These are phyloP conservation scores for Phytophthora cryptogea DNA, from an alignment of 352 stramenopile genomes.

Conservation along the genomic window DNA sequence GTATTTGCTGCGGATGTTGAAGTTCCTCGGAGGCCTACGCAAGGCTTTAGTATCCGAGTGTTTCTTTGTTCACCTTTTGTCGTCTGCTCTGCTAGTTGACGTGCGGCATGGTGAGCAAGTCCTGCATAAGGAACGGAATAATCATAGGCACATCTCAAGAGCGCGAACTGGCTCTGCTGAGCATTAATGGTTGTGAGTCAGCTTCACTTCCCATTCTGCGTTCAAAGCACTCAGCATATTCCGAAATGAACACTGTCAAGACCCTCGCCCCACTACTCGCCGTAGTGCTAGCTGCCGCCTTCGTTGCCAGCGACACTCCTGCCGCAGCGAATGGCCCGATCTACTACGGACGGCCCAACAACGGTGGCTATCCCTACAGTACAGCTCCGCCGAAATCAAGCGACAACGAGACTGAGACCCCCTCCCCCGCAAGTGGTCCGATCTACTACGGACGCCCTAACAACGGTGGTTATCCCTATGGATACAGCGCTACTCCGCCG, in stretches of 20 bases:
- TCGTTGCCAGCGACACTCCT: conserved; percentile 1
- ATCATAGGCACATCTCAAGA: conserved; percentile 9
- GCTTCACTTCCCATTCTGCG: background rate
- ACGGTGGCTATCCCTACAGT: conserved; percentile 20
- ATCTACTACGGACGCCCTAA: conserved; percentile 22
- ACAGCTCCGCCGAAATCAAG: background rate
- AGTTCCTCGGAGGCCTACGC: too few relatives aligned
- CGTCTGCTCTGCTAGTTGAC: too few relatives aligned
- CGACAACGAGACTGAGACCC: conserved; percentile 1
- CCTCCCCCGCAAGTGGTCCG: background rate
- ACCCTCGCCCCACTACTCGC: conserved; percentile 8
- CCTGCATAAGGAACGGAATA: background rate
- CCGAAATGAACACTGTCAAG: conserved; percentile 23
- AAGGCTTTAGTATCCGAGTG: too few relatives aligned
- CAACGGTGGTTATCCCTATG: conserved; percentile 22
- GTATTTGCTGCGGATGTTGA: too few relatives aligned
- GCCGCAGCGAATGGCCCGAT: background rate
- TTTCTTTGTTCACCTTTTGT: too few relatives aligned
- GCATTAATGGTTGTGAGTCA: background rate
- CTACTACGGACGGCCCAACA: conserved; percentile 22
- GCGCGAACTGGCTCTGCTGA: conserved; percentile 3
- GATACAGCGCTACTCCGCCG: background rate
- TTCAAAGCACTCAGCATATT: background rate
- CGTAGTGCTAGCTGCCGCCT: conserved; percentile 1
- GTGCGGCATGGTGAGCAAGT: background rate